Evolutionary conservation across 2,329 filamentous ascomycete genomes (phyloP).

Genomic region (Apiospora aurea): DNA sequence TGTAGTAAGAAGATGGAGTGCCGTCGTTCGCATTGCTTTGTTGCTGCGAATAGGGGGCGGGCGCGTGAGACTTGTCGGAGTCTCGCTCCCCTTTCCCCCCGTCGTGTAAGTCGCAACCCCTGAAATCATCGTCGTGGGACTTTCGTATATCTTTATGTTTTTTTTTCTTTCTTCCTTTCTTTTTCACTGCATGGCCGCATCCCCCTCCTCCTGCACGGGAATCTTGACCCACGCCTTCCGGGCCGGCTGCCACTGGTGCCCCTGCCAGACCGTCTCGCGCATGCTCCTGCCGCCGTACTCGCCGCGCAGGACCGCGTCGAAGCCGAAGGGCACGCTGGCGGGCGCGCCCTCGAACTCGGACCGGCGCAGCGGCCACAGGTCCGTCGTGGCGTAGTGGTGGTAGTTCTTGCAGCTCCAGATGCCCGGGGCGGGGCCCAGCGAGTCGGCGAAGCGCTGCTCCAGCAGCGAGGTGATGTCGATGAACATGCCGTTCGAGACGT

Average conservation of each 20-base stretch:
- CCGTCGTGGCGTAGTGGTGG: slow-evolving; percentile 73
- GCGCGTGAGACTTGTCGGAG: background rate
- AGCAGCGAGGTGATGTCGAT: slow-evolving; percentile 83
- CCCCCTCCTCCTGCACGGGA: slow-evolving; percentile 35
- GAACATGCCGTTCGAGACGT: slow-evolving; percentile 77
- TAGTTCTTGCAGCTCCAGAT: slow-evolving; percentile 82
- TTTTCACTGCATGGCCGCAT: slow-evolving; percentile 33
- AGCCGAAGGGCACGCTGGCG: slow-evolving; percentile 73
- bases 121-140: background rate
- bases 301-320: slow-evolving; percentile 68
- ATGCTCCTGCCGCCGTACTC: slow-evolving; percentile 72
- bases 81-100: background rate
- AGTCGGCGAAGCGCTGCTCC: slow-evolving; percentile 65
- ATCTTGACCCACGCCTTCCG: slow-evolving; percentile 66
- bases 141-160: no score
- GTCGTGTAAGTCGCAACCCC: background rate
- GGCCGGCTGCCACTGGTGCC: slow-evolving; percentile 66
- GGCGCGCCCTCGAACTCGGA: slow-evolving; percentile 77
- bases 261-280: slow-evolving; percentile 52
- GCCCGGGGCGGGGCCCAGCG: slow-evolving; percentile 58
- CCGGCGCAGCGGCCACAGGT: slow-evolving; percentile 78
- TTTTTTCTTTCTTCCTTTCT: slow-evolving; percentile 28
- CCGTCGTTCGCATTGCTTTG: background rate
- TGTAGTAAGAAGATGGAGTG: background rate
- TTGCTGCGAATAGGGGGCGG: background rate